Conservation (phyloP, 228 moss, liverwort and hornwort genomes). For the Sphagnum fallax region DNA sequence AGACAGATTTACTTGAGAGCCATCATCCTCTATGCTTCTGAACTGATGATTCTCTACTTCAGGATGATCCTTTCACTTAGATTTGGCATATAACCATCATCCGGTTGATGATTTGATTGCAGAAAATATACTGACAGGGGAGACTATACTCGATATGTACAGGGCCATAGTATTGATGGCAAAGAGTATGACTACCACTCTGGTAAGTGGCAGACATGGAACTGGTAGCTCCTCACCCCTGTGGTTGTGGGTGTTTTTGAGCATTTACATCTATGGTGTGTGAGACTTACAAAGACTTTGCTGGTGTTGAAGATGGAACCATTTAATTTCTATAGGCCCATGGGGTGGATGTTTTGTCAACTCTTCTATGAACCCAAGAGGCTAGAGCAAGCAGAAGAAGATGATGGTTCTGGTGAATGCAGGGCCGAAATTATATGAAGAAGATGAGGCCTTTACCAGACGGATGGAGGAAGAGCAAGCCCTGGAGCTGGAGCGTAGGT, state of each 20-base stretch:
- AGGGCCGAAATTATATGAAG: constrained; percentile 85
- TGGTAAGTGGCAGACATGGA: constrained; percentile 15
- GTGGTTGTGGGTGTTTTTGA: too few relatives aligned
- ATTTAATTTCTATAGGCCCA: too few relatives aligned
- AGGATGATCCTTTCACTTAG: neutral
- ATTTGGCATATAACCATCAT: neutral
- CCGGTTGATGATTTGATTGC: neutral
- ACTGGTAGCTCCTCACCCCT: too few relatives aligned
- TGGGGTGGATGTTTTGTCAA: too few relatives aligned
- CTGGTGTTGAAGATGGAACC: too few relatives aligned
- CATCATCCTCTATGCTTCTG: neutral
- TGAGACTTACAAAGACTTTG: too few relatives aligned
- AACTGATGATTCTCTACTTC: too few relatives aligned
- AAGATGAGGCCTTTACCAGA: constrained; percentile 74
- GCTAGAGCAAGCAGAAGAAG: neutral
- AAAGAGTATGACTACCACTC: constrained; percentile 82
- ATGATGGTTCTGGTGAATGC: constrained; percentile 1
- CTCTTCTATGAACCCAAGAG: neutral
- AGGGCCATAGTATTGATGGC: constrained; percentile 76
- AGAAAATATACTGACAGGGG: constrained; percentile 95
- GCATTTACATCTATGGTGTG: too few relatives aligned
- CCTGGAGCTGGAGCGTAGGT: constrained; percentile 46
- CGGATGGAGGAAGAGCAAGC: constrained; percentile 74
- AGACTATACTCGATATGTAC: constrained; percentile 90
- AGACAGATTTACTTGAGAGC: neutral